Evolutionary conservation across 768 basidiomycete genomes (phyloP), one percentile per base, ranked within the genome.

Genomic region (Panaeolus cyanescens): DNA sequence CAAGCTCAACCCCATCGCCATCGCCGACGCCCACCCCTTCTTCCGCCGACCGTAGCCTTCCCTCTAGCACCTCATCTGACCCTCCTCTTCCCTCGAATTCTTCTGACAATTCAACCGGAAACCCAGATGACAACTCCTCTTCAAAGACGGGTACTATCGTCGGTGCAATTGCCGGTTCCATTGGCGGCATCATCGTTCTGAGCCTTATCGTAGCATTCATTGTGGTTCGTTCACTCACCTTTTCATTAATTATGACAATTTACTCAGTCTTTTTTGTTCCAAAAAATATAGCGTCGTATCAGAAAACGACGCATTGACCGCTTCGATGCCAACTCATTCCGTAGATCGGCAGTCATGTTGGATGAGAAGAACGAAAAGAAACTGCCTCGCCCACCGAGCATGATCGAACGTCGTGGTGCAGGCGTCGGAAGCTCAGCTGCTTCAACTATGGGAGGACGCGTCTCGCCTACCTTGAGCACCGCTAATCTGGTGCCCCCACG

Each of bases 261-360:
- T 50, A 2, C 25, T 42, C 10, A 13, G 13, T 25, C 15, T 50
- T 50, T 4, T 28, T 13, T 50, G 5, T 5, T 28, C 45, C 12
- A 5, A 13, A 37, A 37, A 5, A 37, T 17, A 5, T 28, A 50
- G 45, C 45, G 45, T 28, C 45, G 45, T 28, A 28, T 50, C 45
- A 22, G 45, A 13, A 50, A 50, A 50, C 45, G 45, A 22, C 10
- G 45, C 12, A 50, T 50, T 5, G 25, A 50, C 25, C 22, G 45
- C 15, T 88, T 86, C 71, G 80, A 83, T 55, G 72, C 84, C 0
- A 72, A 77, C 57, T 78, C 77, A 15, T 86, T 86, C 75, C 80
- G 80, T 32, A 81, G 82, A 62, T 86, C 86, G 19, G 79, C 77
- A 12, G 66, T 82, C 8, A 68, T 89, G 20, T 66, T 74, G 13